These are phyloP conservation scores for Tausonia pullulans DNA, from an alignment of 1,284 basidiomycete genomes.

Conservation along the genomic window DNA sequence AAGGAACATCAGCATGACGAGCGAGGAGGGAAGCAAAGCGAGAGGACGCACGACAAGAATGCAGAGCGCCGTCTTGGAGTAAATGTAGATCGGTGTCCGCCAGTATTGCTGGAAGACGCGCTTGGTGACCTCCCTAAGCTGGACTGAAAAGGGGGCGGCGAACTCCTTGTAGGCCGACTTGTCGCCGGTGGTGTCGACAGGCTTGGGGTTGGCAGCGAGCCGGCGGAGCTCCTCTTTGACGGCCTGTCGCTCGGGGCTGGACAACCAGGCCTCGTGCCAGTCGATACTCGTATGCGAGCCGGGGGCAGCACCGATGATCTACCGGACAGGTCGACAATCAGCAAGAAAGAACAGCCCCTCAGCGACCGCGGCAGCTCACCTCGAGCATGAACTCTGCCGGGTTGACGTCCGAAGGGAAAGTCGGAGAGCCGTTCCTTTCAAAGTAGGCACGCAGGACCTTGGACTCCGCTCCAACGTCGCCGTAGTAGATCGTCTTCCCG, in stretches of 20 bases:
- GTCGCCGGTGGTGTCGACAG: background rate
- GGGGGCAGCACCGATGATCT: constrained; percentile 61
- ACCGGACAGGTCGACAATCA: constrained; percentile 40
- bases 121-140: constrained; percentile 43
- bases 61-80: constrained; percentile 52
- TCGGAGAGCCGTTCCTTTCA: constrained; percentile 40
- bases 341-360: constrained; percentile 25
- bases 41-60: constrained; percentile 28
- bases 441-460: constrained; percentile 44
- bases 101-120: constrained; percentile 48
- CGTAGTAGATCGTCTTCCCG: constrained; percentile 45
- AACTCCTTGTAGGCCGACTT: constrained; percentile 39
- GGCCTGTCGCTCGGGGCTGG: constrained; percentile 33
- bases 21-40: constrained; percentile 20
- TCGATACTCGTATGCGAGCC: constrained; percentile 46
- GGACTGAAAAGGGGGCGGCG: constrained; percentile 43
- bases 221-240: constrained; percentile 37
- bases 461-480: constrained; percentile 44
- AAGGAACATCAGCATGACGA: constrained; percentile 10
- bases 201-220: constrained; percentile 17
- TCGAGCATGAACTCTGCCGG: background rate
- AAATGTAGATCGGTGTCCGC: constrained; percentile 60
- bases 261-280: constrained; percentile 63
- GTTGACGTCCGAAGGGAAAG: background rate
- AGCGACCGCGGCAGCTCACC: background rate